Base-by-base conservation (phyloP, 1,284 basidiomycete species). In the Vanrija humicola region DNA sequence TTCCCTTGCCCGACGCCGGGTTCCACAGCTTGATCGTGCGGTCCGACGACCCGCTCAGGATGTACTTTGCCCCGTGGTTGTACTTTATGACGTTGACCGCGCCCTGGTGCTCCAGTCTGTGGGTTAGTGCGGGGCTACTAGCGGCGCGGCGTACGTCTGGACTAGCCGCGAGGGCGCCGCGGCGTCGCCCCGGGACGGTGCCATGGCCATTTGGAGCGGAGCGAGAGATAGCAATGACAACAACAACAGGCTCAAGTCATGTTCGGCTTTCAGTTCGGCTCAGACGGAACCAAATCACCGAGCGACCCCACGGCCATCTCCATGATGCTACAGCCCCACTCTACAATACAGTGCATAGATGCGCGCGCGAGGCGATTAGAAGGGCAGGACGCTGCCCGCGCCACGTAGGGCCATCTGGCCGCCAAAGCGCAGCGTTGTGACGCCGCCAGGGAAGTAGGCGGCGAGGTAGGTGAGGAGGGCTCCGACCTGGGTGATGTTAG, bases 1-100 rank as follows among this genome's bases (percentile, higher is more conserved):
- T 89, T 75, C 94, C 86, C n/a, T 84, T 82, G 19, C 90, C 92
- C 16, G 82, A 73, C 50, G 79, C 80, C 1, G 91, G 88, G 75
- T 97, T 98, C 89, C 92, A 98, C 25, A 98, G 83, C 46, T 88
- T 83, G 47, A 98, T 83, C 2, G 86, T 84, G 46, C 93, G 84
- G 76, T 98, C 96, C 70, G 90, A 86, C 16, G 92, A 92, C 9
- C 92, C 96, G 0, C 90, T 88, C 18, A 99, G 81, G 54, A 93
- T 79, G 72, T 98, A 98, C 63, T 89, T 90, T 1, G 82, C 79
- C 3, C 90, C 90, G 72, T 90, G 89, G 43, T 91, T 86, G 69
- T 94, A 95, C 29, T 86, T 82, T 16, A 84, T 87, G 52, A 91
- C 86, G 67, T 94, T 87, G 0, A 94, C 87, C 0, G 89, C 79